Conservation (phyloP, 1,284 basidiomycete species). For the Pyrrhoderma lamaoense region DNA sequence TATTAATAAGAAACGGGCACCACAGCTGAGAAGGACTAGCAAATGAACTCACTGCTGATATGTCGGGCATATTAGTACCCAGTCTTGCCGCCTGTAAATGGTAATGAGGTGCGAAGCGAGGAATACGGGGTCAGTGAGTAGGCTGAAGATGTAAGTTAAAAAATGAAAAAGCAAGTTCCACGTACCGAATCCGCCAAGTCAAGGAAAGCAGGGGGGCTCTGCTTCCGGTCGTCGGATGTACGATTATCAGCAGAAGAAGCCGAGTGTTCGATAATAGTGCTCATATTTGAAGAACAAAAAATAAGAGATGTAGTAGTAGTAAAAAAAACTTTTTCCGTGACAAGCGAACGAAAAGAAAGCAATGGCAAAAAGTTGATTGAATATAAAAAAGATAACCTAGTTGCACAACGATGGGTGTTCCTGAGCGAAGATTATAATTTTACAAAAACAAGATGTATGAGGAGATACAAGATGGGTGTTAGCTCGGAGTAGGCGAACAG, state of each 20-base stretch:
- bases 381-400: slow-evolving; percentile 53
- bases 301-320: slow-evolving; percentile 28
- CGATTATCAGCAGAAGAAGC: slow-evolving; percentile 64
- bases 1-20: too few species aligned
- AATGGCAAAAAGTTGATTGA: slow-evolving; percentile 39
- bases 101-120: slow-evolving; percentile 19
- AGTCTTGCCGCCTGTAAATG: slow-evolving; percentile 63
- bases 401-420: slow-evolving; percentile 61
- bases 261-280: slow-evolving; percentile 57
- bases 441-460: too few species aligned
- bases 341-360: slow-evolving; percentile 52
- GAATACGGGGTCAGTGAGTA: slow-evolving; percentile 17
- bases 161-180: slow-evolving; percentile 19
- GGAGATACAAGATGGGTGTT: not conserved
- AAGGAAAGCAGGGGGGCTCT: slow-evolving; percentile 81
- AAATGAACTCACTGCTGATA: slow-evolving; percentile 58
- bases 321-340: slow-evolving; percentile 44
- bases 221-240: slow-evolving; percentile 63
- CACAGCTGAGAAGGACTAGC: not conserved
- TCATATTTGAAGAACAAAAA: slow-evolving; percentile 44
- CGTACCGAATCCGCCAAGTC: slow-evolving; percentile 84
- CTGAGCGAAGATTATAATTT: not conserved
- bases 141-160: not conserved
- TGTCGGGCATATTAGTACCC: slow-evolving; percentile 75
- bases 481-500: slow-evolving; percentile 10